Conservation (phyloP, 352 stramenopile species). For the Phytophthora crassamura region DNA sequence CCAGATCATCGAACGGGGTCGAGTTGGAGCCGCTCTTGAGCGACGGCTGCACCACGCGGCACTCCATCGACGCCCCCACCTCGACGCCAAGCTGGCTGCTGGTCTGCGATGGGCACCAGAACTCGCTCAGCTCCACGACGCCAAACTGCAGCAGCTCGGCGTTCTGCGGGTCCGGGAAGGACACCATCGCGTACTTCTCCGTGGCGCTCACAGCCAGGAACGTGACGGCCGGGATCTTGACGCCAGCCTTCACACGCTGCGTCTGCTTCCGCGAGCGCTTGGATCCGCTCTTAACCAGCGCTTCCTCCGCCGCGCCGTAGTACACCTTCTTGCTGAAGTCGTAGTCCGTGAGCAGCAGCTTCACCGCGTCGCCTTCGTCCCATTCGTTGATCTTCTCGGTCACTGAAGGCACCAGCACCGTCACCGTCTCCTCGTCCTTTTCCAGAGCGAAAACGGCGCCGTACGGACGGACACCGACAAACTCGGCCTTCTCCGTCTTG, state of each 20-base stretch:
- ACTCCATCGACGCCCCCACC: conserved; percentile 46
- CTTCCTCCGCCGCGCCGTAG: conserved; percentile 54
- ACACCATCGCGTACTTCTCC: conserved; percentile 74
- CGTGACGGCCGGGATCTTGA: conserved; percentile 51
- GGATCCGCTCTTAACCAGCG: conserved; percentile 61
- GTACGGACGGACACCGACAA: conserved; percentile 85
- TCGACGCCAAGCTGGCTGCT: conserved; percentile 64
- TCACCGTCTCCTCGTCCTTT: conserved; percentile 65
- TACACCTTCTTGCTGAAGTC: conserved; percentile 89
- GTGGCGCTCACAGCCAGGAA: conserved; percentile 62
- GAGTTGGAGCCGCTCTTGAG: conserved; percentile 50
- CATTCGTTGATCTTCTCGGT: conserved; percentile 44
- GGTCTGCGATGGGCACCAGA: conserved; percentile 75
- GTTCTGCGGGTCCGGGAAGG: conserved; percentile 55
- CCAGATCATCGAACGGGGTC: conserved; percentile 80
- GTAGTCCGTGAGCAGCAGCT: conserved; percentile 85
- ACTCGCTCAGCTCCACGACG: conserved; percentile 77
- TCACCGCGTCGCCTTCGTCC: conserved; percentile 70
- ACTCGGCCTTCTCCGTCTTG: conserved; percentile 84
- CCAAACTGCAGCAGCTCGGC: conserved; percentile 50
- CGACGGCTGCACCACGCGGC: conserved; percentile 52
- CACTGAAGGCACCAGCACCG: conserved; percentile 69
- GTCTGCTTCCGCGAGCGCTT: conserved; percentile 85
- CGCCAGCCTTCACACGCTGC: conserved; percentile 49
- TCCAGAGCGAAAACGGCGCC: conserved; percentile 85